A percentile compares a stretch with the other conserved stretches of the same genome.
Conservation (phyloP, 805 yeast species). For the Candida taoyuanica region DNA sequence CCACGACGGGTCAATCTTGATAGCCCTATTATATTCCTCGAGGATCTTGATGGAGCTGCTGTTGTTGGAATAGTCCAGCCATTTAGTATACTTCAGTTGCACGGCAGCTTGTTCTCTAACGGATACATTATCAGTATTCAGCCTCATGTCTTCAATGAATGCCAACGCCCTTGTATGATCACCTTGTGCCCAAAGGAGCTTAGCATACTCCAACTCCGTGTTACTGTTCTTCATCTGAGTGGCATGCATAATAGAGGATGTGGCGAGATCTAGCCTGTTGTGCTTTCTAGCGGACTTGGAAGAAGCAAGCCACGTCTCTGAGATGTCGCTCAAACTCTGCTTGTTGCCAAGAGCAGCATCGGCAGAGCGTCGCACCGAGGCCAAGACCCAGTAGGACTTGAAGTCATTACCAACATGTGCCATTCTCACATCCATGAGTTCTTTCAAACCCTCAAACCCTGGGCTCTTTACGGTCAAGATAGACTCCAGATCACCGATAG, state of each 20-base stretch:
- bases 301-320: conserved; percentile 51
- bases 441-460: conserved; percentile 5
- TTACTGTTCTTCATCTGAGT: conserved; percentile 30
- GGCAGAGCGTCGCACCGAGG: conserved; percentile 55
- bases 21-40: conserved; percentile 60
- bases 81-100: conserved; percentile 76
- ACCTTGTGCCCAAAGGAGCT: conserved; percentile 84
- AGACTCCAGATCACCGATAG: conserved; percentile 50
- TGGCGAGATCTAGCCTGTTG: conserved; percentile 67
- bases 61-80: conserved; percentile 86
- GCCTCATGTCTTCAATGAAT: conserved; percentile 41
- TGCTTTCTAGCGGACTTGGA: conserved; percentile 65
- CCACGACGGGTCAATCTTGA: conserved; percentile 51
- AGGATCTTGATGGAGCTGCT: conserved; percentile 71
- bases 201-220: conserved; percentile 73
- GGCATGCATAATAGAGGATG: conserved; percentile 61
- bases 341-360: conserved; percentile 26
- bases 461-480: conserved; percentile 6
- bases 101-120: conserved; percentile 34
- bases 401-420: conserved; percentile 46
- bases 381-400: conserved; percentile 52
- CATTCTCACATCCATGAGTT: conserved; percentile 22
- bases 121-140: conserved; percentile 13
- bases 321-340: conserved; percentile 30
- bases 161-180: conserved; percentile 82